A percentile compares a stretch with the other conserved stretches of the same genome.
Evolutionary conservation across 768 basidiomycete species (phyloP).

Genomic region (Collybia sordida): DNA sequence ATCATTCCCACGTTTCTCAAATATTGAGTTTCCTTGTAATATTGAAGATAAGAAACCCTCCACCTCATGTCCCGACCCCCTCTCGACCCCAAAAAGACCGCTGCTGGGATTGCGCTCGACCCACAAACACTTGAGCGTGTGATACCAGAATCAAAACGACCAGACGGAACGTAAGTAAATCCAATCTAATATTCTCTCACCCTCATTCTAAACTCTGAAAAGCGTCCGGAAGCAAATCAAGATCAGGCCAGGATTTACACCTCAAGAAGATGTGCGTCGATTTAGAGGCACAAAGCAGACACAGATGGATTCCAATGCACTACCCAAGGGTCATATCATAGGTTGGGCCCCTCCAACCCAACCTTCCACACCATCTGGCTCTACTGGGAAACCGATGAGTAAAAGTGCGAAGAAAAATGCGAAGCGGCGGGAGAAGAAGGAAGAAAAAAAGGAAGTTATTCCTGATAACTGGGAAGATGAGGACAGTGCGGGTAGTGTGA

Average conservation of each 20-base stretch:
- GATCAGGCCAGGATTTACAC: slow-evolving; percentile 91
- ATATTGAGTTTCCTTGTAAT: background rate
- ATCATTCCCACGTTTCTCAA: slow-evolving; percentile 15
- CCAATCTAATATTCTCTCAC: slow-evolving; percentile 7
- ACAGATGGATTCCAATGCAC: slow-evolving; percentile 59
- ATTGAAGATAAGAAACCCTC: too few species aligned
- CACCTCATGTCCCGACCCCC: slow-evolving; percentile 72
- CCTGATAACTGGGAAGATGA: slow-evolving; percentile 83
- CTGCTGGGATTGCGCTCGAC: slow-evolving; percentile 81
- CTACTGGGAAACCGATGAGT: slow-evolving; percentile 48
- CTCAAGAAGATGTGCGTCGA: slow-evolving; percentile 89
- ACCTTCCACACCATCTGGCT: slow-evolving; percentile 32
- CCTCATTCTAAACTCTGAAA: slow-evolving; percentile 15
- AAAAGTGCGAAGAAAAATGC: slow-evolving; percentile 85
- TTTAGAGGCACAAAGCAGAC: slow-evolving; percentile 80
- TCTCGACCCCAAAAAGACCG: slow-evolving; percentile 66
- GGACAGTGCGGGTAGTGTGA: slow-evolving; percentile 29
- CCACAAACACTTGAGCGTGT: slow-evolving; percentile 86
- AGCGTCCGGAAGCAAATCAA: slow-evolving; percentile 87
- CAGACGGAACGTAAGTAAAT: slow-evolving; percentile 79
- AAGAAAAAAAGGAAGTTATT: slow-evolving; percentile 61
- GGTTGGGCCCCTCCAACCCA: slow-evolving; percentile 73
- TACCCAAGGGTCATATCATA: slow-evolving; percentile 80
- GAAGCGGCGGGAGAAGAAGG: slow-evolving; percentile 73
- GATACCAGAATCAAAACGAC: slow-evolving; percentile 78